Base-by-base conservation (phyloP, 1,139 yeast genomes). In the Geotrichum cucujoidarum region DNA sequence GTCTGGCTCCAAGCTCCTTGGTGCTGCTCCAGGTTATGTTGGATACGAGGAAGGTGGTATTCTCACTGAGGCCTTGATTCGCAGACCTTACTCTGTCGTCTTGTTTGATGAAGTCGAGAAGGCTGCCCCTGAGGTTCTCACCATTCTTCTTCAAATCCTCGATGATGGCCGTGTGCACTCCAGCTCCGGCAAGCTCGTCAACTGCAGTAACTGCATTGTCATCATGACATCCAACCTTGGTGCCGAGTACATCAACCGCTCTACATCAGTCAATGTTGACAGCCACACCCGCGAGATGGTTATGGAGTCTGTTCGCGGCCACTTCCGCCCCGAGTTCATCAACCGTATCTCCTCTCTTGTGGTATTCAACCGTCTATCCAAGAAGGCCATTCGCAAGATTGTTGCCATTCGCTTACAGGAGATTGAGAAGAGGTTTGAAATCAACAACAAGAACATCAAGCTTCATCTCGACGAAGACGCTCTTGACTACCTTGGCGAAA, bases 1-100 rank as follows among this genome's bases (percentile, higher is more conserved):
- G 80, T 87, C 97, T 4, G 95, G 92, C 2, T 88, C 97, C 5
- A 90, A 92, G 65, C 78, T 92, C 52, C 74, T 92, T 52, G 99
- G 99, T 69, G 94, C 98, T 25, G 95, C 98, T 4, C 97, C 98
- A 1, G 98, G 99, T 60, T 94, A 92, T 64, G 87, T 92, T 60
- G 99, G 99, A 37, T 92, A 87, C 65, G 97, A 90, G 66, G 97
- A 92, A 67, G 97, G 98, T 66, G 98, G 98, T 58, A 80, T 90
- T 58, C 76, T 92, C 58, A 92, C 98, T 2, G 95, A 92, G 62
- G 95, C 94, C 53, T 75, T 92, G 53, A 76, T 88, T 53, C 80
- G 97, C 64, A 82, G 85, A 55, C 98, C 99, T 47, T 94, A 92
- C 72, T 86, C 97, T 4, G 98, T 94, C 24, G 78, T 92, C 27